These are phyloP conservation scores for Suhomyces bolitotheri DNA, from an alignment of 1,139 yeast genomes.

Conservation along the genomic window DNA sequence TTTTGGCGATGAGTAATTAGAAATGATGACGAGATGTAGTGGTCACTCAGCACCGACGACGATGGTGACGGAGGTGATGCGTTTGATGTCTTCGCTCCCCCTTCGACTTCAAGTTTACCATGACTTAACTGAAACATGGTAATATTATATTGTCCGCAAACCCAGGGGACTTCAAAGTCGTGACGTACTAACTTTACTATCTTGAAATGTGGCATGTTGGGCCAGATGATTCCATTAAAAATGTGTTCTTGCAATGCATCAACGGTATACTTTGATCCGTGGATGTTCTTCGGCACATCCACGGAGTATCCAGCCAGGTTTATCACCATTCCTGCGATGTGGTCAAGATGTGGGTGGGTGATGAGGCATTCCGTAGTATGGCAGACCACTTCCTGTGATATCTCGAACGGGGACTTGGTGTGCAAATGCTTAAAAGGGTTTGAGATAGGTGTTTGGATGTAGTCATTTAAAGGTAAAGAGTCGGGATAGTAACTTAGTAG, in stretches of 20 bases:
- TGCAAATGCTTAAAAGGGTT: slow-evolving; percentile 32
- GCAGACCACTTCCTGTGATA: slow-evolving; percentile 33
- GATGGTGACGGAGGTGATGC: not conserved
- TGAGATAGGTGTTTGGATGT: slow-evolving; percentile 22
- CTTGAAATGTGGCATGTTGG: slow-evolving; percentile 54
- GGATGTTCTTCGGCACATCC: slow-evolving; percentile 40
- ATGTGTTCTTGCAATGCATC: slow-evolving; percentile 53
- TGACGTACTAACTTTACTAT: slow-evolving; percentile 25
- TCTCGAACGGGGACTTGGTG: slow-evolving; percentile 19
- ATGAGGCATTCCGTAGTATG: slow-evolving; percentile 52
- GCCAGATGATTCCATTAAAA: slow-evolving; percentile 83
- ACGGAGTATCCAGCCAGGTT: slow-evolving; percentile 62
- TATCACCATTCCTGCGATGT: slow-evolving; percentile 64
- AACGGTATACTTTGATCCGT: slow-evolving; percentile 56
- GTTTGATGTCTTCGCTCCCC: not conserved
- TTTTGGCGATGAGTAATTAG: slow-evolving; percentile 40
- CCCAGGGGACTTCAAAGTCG: slow-evolving; percentile 18
- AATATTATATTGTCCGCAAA: slow-evolving; percentile 22
- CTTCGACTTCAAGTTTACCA: slow-evolving; percentile 25
- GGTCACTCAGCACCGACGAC: slow-evolving; percentile 10
- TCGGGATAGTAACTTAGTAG: slow-evolving; percentile 30
- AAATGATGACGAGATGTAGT: slow-evolving; percentile 50
- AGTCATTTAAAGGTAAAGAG: slow-evolving; percentile 21
- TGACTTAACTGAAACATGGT: slow-evolving; percentile 43
- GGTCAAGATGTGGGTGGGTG: slow-evolving; percentile 87